phyloP scores from a whole-genome alignment of 768 basidiomycete species.

The Tulasnella sp. region DNA sequence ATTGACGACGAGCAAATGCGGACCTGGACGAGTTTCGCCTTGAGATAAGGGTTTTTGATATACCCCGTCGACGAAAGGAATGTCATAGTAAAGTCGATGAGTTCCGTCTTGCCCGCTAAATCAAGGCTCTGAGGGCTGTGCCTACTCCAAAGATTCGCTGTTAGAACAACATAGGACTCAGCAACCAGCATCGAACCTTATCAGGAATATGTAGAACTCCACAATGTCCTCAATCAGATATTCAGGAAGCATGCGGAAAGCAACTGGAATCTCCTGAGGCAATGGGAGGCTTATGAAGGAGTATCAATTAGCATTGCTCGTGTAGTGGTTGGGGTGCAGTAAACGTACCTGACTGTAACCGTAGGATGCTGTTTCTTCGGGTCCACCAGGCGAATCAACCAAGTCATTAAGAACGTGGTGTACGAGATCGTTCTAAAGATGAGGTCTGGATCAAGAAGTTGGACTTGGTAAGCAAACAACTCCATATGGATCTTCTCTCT shows the following conservation, averaged over 20 bases:
- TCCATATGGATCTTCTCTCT: constrained; percentile 55
- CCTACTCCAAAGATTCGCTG: constrained; percentile 25
- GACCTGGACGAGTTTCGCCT: constrained; percentile 91
- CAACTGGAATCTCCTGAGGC: constrained; percentile 68
- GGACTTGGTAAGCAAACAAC: constrained; percentile 70
- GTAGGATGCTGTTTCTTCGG: constrained; percentile 65
- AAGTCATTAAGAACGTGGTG: constrained; percentile 81
- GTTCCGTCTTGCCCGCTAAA: constrained; percentile 68
- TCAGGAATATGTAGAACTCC: constrained; percentile 73
- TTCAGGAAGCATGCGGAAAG: constrained; percentile 82
- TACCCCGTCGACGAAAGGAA: constrained; percentile 93
- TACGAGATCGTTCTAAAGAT: constrained; percentile 67
- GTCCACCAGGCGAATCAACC: constrained; percentile 85
- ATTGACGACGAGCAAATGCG: constrained; percentile 17
- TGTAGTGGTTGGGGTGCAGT: background rate
- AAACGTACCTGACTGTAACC: constrained; percentile 48
- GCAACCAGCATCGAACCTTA: constrained; percentile 41
- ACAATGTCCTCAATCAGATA: constrained; percentile 89
- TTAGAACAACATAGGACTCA: background rate
- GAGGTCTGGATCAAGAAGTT: constrained; percentile 76
- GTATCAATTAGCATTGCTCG: background rate
- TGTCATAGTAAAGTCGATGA: constrained; percentile 76
- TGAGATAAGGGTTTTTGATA: constrained; percentile 97
- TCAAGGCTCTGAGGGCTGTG: constrained; percentile 69
- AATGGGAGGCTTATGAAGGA: constrained; percentile 53